Base-by-base conservation (phyloP, 2,329 filamentous ascomycete species). In the Trematosphaeria pertusa region DNA sequence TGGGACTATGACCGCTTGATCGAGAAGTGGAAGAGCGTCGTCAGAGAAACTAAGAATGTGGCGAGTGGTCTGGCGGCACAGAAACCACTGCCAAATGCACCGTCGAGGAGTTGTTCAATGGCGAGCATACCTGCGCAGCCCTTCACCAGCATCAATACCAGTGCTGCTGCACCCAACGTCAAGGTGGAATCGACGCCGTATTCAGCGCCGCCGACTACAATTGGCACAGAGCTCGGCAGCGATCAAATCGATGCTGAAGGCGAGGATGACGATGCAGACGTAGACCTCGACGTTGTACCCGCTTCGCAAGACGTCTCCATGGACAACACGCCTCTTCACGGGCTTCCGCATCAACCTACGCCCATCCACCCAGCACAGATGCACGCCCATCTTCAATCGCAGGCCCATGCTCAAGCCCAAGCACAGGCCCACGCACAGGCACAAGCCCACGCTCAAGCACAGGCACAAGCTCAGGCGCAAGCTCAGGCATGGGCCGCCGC, bases 1-100 rank as follows among this genome's bases (percentile, higher is more conserved):
- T 74, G 70, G 70, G 70, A 73, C 53, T 73, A 72, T 47, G 71
- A 73, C 43, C 67, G 65, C 36, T 50, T 74, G 24, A 64, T 73
- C 28, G 71, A 73, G 22, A 73, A 73, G 55, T 74, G 72, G 68
- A 67, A 64, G 41, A 52, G 46, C 11, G 61, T 69, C 18, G 64
- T 73, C 6, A 61, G 71, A 2, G 70, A 73, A 15, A 65, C 49
- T 43, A 63, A 60, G 42, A 55, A 61, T 12, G 34, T 54, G 0
- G 31, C 51, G 5, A 47, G 48, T 1, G 71, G 72, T 6, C 58
- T 74, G 62, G 56, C 62, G 5, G 68, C 61, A 3, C 72, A 74
- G 43, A 66, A 69, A 48, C 60, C 63, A 30, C 45, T 74, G 32
- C 68, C 68, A 2, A 39, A 44, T 24, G 22, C 32, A 3, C 41